These are phyloP conservation scores for Podaxis pistillaris DNA, from an alignment of 768 basidiomycete species.

Conservation along the genomic window DNA sequence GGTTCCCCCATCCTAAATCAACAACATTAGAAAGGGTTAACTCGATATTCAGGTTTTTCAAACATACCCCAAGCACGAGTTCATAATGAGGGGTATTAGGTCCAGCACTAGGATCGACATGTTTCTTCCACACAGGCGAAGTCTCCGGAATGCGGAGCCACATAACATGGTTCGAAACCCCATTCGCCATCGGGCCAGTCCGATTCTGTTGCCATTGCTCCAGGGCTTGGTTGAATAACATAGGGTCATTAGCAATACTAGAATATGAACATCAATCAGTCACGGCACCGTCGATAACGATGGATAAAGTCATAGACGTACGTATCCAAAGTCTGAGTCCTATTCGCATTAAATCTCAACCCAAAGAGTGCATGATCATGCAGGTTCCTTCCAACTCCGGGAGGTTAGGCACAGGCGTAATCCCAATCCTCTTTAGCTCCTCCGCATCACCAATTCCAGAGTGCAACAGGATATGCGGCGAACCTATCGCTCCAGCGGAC, in stretches of 20 bases:
- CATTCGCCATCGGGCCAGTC: constrained; percentile 17
- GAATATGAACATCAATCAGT: too few relatives aligned
- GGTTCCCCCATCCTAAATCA: constrained; percentile 3
- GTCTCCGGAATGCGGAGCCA: constrained; percentile 20
- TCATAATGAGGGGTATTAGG: constrained; percentile 19
- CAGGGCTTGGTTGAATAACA: constrained; percentile 10
- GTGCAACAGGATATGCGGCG: constrained; percentile 22
- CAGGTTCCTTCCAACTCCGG: constrained; percentile 23
- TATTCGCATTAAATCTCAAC: constrained; percentile 15
- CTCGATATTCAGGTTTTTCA: background rate
- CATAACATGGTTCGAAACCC: constrained; percentile 16
- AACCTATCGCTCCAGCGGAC: constrained; percentile 22
- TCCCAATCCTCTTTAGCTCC: constrained; percentile 17
- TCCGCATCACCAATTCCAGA: constrained; percentile 23
- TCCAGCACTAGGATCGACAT: constrained; percentile 23
- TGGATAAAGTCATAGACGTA: too few relatives aligned
- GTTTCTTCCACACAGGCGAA: constrained; percentile 2
- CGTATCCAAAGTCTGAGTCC: constrained; percentile 10
- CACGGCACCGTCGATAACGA: too few relatives aligned
- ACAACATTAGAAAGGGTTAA: too few relatives aligned
- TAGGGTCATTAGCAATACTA: constrained; percentile 4
- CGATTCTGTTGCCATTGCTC: constrained; percentile 15
- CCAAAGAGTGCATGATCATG: background rate
- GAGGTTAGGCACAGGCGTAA: constrained; percentile 18
- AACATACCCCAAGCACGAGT: constrained; percentile 15